Evolutionary conservation across 495 filamentous ascomycete species (phyloP).

Genomic region (Aspergillus ellipticus): DNA sequence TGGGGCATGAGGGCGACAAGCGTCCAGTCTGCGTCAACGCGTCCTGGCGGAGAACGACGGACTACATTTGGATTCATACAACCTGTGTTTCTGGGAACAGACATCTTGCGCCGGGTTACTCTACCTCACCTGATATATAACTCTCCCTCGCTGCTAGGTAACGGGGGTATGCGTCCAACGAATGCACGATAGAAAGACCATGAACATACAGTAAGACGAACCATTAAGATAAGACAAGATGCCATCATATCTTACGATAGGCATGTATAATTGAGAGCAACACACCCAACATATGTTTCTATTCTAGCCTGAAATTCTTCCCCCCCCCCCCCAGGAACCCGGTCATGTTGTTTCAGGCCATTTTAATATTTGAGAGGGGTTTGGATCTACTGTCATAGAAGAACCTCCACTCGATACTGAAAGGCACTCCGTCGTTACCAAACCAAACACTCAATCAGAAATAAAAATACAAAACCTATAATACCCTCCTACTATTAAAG

Average conservation of each 20-base stretch:
- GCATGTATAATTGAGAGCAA: no score
- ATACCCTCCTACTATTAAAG: no score
- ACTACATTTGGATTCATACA: neutral
- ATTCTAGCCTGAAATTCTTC: neutral
- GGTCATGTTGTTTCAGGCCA: no score
- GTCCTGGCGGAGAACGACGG: constrained; percentile 3
- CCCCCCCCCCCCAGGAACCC: no score
- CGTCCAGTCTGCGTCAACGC: constrained; percentile 3
- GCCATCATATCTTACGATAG: no score
- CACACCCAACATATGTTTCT: no score
- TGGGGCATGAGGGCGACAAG: constrained; percentile 7
- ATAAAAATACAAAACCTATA: no score
- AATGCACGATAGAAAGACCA: constrained; percentile 25
- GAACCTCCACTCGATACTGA: no score
- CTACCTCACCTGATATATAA: constrained; percentile 1
- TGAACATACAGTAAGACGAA: constrained; percentile 17
- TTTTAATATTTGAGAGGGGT: no score
- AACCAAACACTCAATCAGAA: no score
- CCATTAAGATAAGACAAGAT: constrained; percentile 5
- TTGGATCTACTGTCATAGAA: no score
- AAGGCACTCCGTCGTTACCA: no score
- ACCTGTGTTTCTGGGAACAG: constrained; percentile 5
- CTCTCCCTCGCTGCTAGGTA: neutral
- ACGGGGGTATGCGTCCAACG: constrained; percentile 17
- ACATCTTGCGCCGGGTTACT: neutral